Evolutionary conservation across 345 rosid genomes (phyloP), one percentile per base, ranked within the genome.

Genomic region (Ailanthus altissimus): DNA sequence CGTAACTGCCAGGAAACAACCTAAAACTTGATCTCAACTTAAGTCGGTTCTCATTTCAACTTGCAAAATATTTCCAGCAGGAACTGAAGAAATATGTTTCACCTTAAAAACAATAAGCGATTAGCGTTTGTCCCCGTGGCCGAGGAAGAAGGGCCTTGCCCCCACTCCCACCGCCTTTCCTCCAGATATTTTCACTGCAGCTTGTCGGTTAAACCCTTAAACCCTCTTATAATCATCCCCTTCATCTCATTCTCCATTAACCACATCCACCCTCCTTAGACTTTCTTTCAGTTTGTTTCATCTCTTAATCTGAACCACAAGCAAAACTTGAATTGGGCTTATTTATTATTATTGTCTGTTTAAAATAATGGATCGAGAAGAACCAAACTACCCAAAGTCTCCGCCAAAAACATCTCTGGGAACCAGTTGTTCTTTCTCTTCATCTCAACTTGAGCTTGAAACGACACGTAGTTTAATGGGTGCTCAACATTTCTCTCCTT

Each of bases 151-250:
- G 28, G 20, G 23, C 62, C 18, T 6, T 14, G 45, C 21, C 60
- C 25, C 64, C 65, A 58, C 65, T 74, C 1, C 18, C 86, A 85
- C 92, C 92, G 91, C 86, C 92, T 85, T 36, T 77, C 75, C 16
- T 36, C 14, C 10, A 79, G 89, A 86, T 86, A 74, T 83, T 81
- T 86, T 20, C 70, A 49, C 28, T 68, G 84, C 89, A 83, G 89
- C 84, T 74, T 80, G 90, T 85, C 90, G 92, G 90, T 80, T 59
- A 80, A 66, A 6, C 11, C 5, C 64, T 47, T 60, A 65, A 70
- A 38, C 74, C 78, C 43, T 58, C 78, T 51, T 81, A 77, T 80
- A 79, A 67, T 49, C 67, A 40, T 10, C 56, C 28, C 23, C 5
- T 20, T 43, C 38, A 38, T 15, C 32, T 12, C 40, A 26, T 26